Evolutionary conservation across 768 basidiomycete species (phyloP).

Genomic region (Russula sp.): DNA sequence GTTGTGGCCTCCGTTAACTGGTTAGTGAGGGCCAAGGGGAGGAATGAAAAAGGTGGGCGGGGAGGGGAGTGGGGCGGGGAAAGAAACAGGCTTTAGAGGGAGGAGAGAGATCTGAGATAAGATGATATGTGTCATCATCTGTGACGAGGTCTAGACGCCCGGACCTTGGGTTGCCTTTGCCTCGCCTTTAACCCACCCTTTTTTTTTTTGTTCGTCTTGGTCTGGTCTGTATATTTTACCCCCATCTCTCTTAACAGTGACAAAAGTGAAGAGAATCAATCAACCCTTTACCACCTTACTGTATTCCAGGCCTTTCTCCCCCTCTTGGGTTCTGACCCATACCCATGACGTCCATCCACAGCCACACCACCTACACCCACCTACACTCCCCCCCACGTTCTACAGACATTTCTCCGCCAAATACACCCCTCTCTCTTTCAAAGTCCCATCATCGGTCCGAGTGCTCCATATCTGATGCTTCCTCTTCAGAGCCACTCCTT

Average conservation of each 20-base stretch:
- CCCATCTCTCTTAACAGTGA: neutral
- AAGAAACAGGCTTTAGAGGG: conserved; percentile 19
- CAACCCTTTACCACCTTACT: conserved; percentile 6
- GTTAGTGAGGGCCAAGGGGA: neutral
- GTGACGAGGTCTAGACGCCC: conserved; percentile 13
- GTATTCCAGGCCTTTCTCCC: neutral
- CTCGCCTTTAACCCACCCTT: conserved; percentile 8
- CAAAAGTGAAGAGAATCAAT: neutral
- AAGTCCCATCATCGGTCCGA: conserved; percentile 1
- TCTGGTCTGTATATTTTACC: neutral
- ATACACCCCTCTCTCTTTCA: neutral
- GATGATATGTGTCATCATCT: conserved; percentile 8
- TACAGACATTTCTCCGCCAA: conserved; percentile 18
- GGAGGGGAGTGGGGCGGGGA: neutral
- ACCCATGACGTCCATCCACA: conserved; percentile 14
- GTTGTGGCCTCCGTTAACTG: neutral
- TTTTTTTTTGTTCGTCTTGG: neutral
- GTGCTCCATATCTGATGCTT: conserved; percentile 6
- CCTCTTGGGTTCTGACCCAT: too few relatives aligned
- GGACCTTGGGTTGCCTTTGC: neutral
- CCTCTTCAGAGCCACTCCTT: conserved; percentile 14
- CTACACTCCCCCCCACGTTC: conserved; percentile 16
- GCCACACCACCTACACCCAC: neutral
- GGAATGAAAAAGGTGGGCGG: neutral
- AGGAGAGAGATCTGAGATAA: neutral